Evolutionary conservation across 1,139 yeast species (phyloP).

Genomic region (Citeromyces siamensis): DNA sequence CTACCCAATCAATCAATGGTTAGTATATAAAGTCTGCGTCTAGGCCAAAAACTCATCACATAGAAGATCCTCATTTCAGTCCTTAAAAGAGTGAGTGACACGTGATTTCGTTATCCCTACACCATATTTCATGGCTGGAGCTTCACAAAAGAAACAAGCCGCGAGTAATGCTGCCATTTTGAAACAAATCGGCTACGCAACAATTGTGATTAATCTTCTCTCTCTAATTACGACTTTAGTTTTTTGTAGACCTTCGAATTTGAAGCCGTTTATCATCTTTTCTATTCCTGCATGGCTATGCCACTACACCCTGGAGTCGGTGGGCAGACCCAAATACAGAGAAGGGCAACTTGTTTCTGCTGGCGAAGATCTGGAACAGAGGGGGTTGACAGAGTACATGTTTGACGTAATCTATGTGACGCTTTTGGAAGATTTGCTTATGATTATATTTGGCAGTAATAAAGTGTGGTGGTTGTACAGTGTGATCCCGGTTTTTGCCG

Average conservation of each 20-base stretch:
- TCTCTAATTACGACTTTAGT: constrained; percentile 27
- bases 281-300: constrained; percentile 44
- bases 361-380: constrained; percentile 56
- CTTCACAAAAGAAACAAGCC: constrained; percentile 62
- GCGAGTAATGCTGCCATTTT: constrained; percentile 39
- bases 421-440: constrained; percentile 43
- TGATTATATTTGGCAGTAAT: constrained; percentile 42
- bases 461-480: constrained; percentile 48
- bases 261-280: constrained; percentile 39
- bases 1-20: too few species aligned
- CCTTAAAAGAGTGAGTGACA: too few species aligned
- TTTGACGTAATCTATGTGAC: constrained; percentile 69
- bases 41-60: too few species aligned
- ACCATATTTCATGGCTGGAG: constrained; percentile 47
- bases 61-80: too few species aligned
- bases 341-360: constrained; percentile 28
- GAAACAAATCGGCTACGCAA: constrained; percentile 37
- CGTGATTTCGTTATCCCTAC: background rate
- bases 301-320: constrained; percentile 45
- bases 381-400: constrained; percentile 66
- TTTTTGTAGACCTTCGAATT: constrained; percentile 40
- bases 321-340: constrained; percentile 54
- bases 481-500: constrained; percentile 38
- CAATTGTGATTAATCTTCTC: constrained; percentile 30
- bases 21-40: too few species aligned